Evolutionary conservation across 2,329 filamentous ascomycete genomes (phyloP).

Genomic region (Westerdykella ornata): DNA sequence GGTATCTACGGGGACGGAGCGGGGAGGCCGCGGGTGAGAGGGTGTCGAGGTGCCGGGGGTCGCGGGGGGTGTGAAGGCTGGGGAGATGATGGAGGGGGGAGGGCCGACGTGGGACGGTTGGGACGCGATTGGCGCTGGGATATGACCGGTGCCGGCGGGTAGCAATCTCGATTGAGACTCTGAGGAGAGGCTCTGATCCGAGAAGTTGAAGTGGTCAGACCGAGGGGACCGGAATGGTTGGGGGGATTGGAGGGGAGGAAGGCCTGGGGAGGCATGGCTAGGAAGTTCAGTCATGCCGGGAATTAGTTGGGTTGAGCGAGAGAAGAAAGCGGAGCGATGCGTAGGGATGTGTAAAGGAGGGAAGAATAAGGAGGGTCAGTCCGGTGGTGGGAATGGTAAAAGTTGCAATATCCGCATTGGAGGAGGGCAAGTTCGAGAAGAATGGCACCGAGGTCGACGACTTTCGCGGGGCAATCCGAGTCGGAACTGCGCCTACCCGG

Average conservation of each 20-base stretch:
- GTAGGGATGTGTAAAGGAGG: not conserved
- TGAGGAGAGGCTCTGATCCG: constrained; percentile 7
- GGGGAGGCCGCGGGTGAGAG: constrained; percentile 30
- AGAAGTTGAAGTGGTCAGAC: constrained; percentile 36
- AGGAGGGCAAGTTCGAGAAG: not conserved
- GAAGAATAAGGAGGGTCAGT: not conserved
- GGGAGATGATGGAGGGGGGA: constrained; percentile 43
- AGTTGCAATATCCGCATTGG: constrained; percentile 3
- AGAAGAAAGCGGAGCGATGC: not conserved
- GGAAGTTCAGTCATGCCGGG: constrained; percentile 49
- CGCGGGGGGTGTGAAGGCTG: constrained; percentile 40
- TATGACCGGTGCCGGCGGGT: constrained; percentile 2
- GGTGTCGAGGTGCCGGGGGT: constrained; percentile 31
- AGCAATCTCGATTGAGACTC: constrained; percentile 13
- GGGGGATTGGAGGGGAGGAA: constrained; percentile 50
- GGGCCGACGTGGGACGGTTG: constrained; percentile 12
- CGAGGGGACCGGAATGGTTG: constrained; percentile 40
- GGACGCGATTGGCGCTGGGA: too few species aligned
- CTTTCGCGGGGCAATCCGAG: constrained; percentile 9
- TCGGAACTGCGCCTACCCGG: constrained; percentile 17
- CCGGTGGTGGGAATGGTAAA: constrained; percentile 5
- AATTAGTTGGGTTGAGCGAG: not conserved
- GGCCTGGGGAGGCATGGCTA: constrained; percentile 48
- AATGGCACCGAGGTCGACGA: not conserved
- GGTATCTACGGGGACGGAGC: constrained; percentile 41